These are phyloP conservation scores for Lyophyllum shimeji DNA, from an alignment of 768 basidiomycete species.

Conservation along the genomic window DNA sequence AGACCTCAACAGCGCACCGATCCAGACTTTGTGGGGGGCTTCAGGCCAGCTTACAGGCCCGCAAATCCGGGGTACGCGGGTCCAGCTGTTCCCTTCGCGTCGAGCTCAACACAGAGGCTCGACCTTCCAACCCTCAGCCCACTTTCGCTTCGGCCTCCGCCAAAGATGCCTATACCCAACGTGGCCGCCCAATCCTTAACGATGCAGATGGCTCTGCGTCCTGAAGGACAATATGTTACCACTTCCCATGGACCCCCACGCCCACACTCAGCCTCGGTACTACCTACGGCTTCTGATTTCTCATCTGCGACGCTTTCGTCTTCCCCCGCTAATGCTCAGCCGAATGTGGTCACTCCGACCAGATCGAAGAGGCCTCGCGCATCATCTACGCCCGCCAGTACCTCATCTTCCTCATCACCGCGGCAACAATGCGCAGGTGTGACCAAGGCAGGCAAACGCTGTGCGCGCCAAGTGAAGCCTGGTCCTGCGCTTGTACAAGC, in stretches of 20 bases:
- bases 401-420: constrained; percentile 12
- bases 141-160: background rate
- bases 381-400: constrained; percentile 21
- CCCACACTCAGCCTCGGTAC: constrained; percentile 31
- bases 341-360: constrained; percentile 7
- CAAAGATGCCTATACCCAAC: constrained; percentile 1
- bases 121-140: background rate
- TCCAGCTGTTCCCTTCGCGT: background rate
- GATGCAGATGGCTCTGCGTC: constrained; percentile 38
- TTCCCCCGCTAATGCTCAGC: constrained; percentile 21
- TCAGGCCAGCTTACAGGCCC: constrained; percentile 28
- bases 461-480: constrained; percentile 57
- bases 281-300: constrained; percentile 13
- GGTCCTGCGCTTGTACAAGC: constrained; percentile 24
- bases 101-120: background rate
- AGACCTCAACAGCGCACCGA: background rate
- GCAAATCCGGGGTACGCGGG: constrained; percentile 8
- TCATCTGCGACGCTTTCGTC: constrained; percentile 19
- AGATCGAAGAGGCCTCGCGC: constrained; percentile 18
- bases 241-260: constrained; percentile 20
- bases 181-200: constrained; percentile 36
- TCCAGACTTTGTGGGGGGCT: constrained; percentile 50
- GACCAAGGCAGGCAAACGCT: constrained; percentile 65
- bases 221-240: constrained; percentile 13
- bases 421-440: constrained; percentile 64